Base-by-base conservation (phyloP, 2,329 filamentous ascomycete genomes). In the Pseudogymnoascus sp. region DNA sequence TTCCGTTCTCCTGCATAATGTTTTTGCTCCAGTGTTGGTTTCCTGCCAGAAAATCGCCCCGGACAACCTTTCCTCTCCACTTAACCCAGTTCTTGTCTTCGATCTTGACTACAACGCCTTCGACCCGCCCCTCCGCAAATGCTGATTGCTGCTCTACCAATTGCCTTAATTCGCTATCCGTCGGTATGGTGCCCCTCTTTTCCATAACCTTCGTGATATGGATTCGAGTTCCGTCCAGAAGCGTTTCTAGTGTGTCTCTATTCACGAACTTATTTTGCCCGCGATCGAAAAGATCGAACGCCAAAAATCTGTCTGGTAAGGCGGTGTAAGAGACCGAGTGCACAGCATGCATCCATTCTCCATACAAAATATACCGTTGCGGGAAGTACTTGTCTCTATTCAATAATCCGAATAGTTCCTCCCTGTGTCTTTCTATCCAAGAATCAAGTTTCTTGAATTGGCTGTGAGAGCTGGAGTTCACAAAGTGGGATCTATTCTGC, bases 61-160 rank as follows among this genome's bases (percentile, higher is more conserved):
- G 58, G 2, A 66, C 65, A 33, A 66, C 62, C 64, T 66, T 66
- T 25, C 64, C 65, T 35, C 65, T 62, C 61, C 61, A 63, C 27
- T 41, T 59, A 8, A 39, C 58, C 33, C 64, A 59, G 1, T 36
- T 48, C 44, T 21, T 41, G 12, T 38, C 35, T 38, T 63, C 63
- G 36, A 63, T 65, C 58, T 61, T 61, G 7, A 66, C 65, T 15
- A 66, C 64, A 36, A 66, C 65, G 3, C 65, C 65, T 48, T 66
- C 65, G 9, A 64, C 21, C 44, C 17, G 39, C 7, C 27, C 64
- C 8, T 63, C 39, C 7, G 62, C 59, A 58, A 61, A 66, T 17
- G 31, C 10, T 10, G 64, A 65, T 38, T 60, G 36, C 9, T 41
- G 25, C 10, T 64, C 35, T 42, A 66, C 39, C 25, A 66, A 13